Conservation (phyloP, 129 eudicot genomes). For the Lonicera japonica region DNA sequence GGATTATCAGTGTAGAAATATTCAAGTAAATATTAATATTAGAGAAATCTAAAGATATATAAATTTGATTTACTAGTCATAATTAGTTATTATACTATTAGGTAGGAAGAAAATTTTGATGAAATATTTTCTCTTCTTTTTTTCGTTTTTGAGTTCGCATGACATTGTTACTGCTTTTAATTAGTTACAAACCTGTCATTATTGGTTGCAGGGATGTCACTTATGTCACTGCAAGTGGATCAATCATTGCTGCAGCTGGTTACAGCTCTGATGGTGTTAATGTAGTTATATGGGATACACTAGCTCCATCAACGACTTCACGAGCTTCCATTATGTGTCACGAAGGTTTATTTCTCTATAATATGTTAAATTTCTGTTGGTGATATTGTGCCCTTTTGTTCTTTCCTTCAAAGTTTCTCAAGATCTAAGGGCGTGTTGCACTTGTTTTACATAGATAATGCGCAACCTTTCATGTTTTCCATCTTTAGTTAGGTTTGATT, state of each 20-base stretch:
- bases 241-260: slow-evolving; percentile 92
- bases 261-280: slow-evolving; percentile 81
- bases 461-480: no score
- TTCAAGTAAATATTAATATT: no score
- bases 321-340: slow-evolving; percentile 99
- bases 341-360: slow-evolving; percentile 59
- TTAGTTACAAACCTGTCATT: neutral
- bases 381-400: neutral
- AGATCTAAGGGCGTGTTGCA: neutral
- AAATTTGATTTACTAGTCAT: no score
- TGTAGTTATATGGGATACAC: slow-evolving; percentile 97
- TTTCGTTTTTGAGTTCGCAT: no score
- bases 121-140: no score
- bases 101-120: no score
- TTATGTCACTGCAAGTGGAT: slow-evolving; percentile 88
- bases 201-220: slow-evolving; percentile 69
- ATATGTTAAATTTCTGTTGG: neutral
- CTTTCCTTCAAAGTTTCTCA: neutral
- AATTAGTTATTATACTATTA: no score
- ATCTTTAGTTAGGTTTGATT: no score
- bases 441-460: no score
- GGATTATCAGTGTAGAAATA: no score
- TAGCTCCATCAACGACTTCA: slow-evolving; percentile 89
- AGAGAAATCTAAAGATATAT: no score
- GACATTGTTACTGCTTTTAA: neutral